A percentile compares a stretch with the other conserved stretches of the same genome.
phyloP scores from a whole-genome alignment of 2,329 filamentous ascomycete genomes.

The Aspergillus awamori region DNA sequence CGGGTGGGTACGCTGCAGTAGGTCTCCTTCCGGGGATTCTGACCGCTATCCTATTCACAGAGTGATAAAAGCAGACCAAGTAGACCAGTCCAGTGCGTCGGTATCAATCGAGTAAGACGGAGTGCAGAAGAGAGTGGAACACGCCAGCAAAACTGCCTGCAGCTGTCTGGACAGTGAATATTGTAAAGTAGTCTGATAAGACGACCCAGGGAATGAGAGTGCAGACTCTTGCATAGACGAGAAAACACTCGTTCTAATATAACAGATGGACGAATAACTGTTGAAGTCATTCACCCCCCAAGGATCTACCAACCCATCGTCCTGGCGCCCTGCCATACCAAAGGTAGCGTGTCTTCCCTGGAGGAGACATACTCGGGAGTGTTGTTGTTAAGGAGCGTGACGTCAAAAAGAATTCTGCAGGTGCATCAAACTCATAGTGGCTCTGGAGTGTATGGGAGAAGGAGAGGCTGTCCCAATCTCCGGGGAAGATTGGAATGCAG shows the following conservation, averaged over 20 bases:
- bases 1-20: not conserved
- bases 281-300: not conserved
- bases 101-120: not conserved
- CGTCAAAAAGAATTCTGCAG: constrained; percentile 13
- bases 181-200: not conserved
- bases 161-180: not conserved
- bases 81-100: not conserved
- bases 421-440: not conserved
- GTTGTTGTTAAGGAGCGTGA: constrained; percentile 6
- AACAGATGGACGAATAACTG: not conserved
- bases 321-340: constrained; percentile 15
- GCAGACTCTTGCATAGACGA: not conserved
- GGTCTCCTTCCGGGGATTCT: not conserved
- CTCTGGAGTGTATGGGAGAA: not conserved
- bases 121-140: not conserved
- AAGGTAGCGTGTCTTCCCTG: constrained; percentile 4
- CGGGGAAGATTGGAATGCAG: constrained; percentile 12
- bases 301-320: constrained; percentile 2
- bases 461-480: not conserved
- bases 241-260: not conserved
- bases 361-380: constrained; percentile 13
- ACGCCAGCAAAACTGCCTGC: not conserved
- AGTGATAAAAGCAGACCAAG: not conserved
- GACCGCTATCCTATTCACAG: not conserved
- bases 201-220: not conserved